A percentile compares a stretch with the other conserved stretches of the same genome.
Evolutionary conservation across 106 monocot species (phyloP).

Genomic region (Amphibolis antarctica): DNA sequence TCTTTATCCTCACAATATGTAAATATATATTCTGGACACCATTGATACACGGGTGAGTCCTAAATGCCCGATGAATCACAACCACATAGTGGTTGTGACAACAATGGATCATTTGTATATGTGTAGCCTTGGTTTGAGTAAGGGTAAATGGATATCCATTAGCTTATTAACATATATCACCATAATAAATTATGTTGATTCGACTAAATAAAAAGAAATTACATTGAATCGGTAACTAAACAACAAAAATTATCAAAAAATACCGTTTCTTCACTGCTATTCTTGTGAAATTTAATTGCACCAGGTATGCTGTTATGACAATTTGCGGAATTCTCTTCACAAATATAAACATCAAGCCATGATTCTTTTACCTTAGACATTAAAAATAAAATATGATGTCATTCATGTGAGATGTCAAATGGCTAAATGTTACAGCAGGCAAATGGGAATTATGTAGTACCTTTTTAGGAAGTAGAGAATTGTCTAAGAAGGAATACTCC

Average conservation of each 20-base stretch:
- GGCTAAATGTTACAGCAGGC: not conserved
- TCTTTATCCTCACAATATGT: too few species aligned
- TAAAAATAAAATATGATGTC: not conserved
- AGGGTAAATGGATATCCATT: too few species aligned
- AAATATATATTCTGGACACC: too few species aligned
- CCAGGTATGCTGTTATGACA: slow-evolving; percentile 30
- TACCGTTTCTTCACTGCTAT: slow-evolving; percentile 74
- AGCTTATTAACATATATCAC: too few species aligned
- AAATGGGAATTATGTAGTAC: slow-evolving; percentile 19
- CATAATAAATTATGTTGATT: too few species aligned
- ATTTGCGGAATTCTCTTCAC: slow-evolving; percentile 28
- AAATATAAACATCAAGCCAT: slow-evolving; percentile 56
- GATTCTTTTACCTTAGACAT: slow-evolving; percentile 68
- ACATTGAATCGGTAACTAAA: not conserved
- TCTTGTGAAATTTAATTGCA: slow-evolving; percentile 40
- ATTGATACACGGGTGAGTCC: too few species aligned
- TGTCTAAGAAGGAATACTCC: slow-evolving; percentile 47
- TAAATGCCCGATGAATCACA: too few species aligned
- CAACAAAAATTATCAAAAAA: not conserved
- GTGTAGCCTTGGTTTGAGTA: too few species aligned
- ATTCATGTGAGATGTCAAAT: not conserved
- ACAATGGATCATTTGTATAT: too few species aligned
- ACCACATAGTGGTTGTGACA: too few species aligned
- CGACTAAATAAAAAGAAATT: not conserved
- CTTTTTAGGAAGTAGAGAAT: slow-evolving; percentile 47